These are phyloP conservation scores for Carnegiea gigantea DNA, from an alignment of 179 eudicot species.

Conservation along the genomic window DNA sequence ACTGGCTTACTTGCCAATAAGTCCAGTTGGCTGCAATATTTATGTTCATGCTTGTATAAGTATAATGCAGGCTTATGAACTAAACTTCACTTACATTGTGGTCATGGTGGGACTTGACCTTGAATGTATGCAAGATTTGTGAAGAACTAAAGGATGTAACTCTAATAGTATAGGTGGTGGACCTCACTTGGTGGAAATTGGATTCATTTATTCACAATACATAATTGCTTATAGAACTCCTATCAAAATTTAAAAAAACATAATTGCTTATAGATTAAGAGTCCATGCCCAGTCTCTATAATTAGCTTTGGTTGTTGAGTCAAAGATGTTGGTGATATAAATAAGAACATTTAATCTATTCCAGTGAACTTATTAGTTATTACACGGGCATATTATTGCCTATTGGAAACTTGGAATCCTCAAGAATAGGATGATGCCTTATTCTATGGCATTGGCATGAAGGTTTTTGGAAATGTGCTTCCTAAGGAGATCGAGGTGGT, in stretches of 20 bases:
- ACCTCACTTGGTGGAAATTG: not conserved
- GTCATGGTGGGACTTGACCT: not conserved
- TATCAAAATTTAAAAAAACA: too few species aligned
- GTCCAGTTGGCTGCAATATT: not conserved
- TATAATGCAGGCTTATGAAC: not conserved
- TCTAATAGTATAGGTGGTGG: not conserved
- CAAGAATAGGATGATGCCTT: not conserved
- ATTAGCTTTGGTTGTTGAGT: too few species aligned
- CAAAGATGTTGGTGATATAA: not conserved
- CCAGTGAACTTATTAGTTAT: not conserved
- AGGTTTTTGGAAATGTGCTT: not conserved
- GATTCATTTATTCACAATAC: not conserved
- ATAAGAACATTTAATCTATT: not conserved
- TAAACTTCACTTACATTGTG: not conserved
- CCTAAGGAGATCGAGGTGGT: not conserved
- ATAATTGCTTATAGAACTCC: not conserved
- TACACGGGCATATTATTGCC: not conserved
- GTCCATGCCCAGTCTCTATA: not conserved
- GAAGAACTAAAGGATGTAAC: not conserved
- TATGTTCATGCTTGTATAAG: too few species aligned
- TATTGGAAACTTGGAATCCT: too few species aligned
- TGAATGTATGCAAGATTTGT: not conserved
- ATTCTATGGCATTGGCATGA: not conserved
- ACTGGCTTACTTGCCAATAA: not conserved
- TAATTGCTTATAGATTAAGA: too few species aligned